Evolutionary conservation across 2,329 filamentous ascomycete genomes (phyloP).

Genomic region (Chaetomiaceae sp.): DNA sequence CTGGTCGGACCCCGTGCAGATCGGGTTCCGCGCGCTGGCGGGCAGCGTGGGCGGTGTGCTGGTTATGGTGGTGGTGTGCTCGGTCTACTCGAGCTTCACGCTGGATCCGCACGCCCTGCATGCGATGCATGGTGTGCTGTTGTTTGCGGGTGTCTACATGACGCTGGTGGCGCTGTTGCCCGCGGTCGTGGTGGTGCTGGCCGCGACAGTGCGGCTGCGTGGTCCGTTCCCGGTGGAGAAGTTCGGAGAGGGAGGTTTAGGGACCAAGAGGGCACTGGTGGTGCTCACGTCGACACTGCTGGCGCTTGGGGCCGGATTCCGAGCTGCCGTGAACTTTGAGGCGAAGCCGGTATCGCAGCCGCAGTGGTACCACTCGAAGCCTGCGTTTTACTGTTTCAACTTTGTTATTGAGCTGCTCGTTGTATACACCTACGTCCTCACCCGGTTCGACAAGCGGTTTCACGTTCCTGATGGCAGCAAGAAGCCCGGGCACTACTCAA

Average conservation of each 20-base stretch:
- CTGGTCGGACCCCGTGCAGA: constrained; percentile 52
- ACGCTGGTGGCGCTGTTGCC: constrained; percentile 63
- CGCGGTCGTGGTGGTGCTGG: constrained; percentile 44
- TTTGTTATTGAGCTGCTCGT: constrained; percentile 70
- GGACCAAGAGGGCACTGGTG: constrained; percentile 59
- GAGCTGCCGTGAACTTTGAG: constrained; percentile 54
- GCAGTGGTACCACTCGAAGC: constrained; percentile 64
- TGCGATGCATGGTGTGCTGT: constrained; percentile 57
- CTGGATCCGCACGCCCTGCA: constrained; percentile 42
- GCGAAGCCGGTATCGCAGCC: constrained; percentile 45
- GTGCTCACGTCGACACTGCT: constrained; percentile 53
- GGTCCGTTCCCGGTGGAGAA: constrained; percentile 37
- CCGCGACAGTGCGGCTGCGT: constrained; percentile 18
- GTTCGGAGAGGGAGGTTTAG: constrained; percentile 62
- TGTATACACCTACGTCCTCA: constrained; percentile 58
- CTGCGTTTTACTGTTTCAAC: constrained; percentile 74
- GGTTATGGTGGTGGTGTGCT: constrained; percentile 37
- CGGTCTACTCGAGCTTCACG: constrained; percentile 62
- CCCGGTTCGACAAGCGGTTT: constrained; percentile 69
- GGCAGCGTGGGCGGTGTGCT: constrained; percentile 42
- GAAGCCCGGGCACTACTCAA: constrained; percentile 46
- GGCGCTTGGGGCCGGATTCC: constrained; percentile 63
- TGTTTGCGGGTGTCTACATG: constrained; percentile 57
- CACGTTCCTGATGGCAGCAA: constrained; percentile 64
- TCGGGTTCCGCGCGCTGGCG: constrained; percentile 47